Evolutionary conservation across 2,329 filamentous ascomycete genomes (phyloP).

Genomic region (Claviceps capensis): DNA sequence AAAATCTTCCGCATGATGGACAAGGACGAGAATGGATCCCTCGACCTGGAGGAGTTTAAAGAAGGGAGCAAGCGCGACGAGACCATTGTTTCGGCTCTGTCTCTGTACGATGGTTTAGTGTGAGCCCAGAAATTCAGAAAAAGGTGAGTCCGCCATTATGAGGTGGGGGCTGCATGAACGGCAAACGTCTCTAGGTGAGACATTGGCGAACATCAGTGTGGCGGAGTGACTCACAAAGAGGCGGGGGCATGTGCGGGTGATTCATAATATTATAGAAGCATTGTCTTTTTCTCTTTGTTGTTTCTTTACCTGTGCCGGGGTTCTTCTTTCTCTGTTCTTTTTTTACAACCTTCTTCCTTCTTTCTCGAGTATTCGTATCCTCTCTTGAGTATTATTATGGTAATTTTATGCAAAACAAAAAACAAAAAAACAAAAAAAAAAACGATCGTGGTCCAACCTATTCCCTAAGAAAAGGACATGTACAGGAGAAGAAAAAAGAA

Average conservation of each 20-base stretch:
- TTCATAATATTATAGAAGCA: neutral
- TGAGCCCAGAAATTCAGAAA: constrained; percentile 22
- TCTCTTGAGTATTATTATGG: no score
- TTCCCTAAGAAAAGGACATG: no score
- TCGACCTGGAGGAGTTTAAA: constrained; percentile 98
- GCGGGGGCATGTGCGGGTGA: neutral
- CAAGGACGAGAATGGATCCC: constrained; percentile 95
- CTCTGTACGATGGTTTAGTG: constrained; percentile 90
- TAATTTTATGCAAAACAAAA: no score
- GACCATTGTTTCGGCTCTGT: constrained; percentile 94
- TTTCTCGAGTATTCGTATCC: no score
- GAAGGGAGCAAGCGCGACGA: constrained; percentile 98
- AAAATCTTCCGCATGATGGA: constrained; percentile 99
- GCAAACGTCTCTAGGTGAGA: neutral
- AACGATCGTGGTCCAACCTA: no score
- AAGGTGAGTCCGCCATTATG: neutral
- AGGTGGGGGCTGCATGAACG: neutral
- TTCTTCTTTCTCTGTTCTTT: neutral
- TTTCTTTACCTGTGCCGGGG: neutral
- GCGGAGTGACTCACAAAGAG: neutral
- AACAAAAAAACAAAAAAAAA: no score
- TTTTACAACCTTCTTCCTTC: no score
- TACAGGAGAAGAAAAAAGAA: neutral
- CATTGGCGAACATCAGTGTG: neutral
- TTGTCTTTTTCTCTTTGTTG: neutral